Evolutionary conservation across 2,329 filamentous ascomycete species (phyloP).

Genomic region (Pestalotiopsis sp.): DNA sequence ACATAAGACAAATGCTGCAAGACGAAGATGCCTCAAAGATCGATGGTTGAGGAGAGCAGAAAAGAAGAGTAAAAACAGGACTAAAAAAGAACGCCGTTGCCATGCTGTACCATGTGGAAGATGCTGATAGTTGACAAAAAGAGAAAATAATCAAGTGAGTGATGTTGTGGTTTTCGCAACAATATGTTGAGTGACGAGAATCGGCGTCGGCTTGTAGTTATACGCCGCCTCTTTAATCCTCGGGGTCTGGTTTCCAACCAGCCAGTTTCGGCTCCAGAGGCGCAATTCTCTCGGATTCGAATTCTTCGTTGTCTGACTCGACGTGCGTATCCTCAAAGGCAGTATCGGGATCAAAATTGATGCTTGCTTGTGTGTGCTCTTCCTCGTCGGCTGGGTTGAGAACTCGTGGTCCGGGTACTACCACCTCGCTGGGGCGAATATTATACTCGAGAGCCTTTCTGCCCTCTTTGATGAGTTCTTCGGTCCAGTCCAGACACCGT

Average conservation of each 20-base stretch:
- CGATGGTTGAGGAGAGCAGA: neutral
- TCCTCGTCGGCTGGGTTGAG: conserved; percentile 67
- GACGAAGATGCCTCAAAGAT: neutral
- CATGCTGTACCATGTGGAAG: neutral
- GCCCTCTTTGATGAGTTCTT: conserved; percentile 86
- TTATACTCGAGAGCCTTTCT: conserved; percentile 84
- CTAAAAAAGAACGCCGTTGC: conserved; percentile 1
- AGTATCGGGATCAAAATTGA: conserved; percentile 12
- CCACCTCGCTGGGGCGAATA: conserved; percentile 77
- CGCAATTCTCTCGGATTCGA: neutral
- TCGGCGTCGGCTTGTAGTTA: neutral
- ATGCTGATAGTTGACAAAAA: neutral
- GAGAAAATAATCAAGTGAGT: neutral
- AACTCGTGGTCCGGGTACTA: conserved; percentile 75
- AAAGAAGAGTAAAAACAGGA: neutral
- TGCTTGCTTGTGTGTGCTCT: conserved; percentile 30
- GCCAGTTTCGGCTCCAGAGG: conserved; percentile 18
- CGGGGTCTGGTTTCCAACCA: conserved; percentile 25
- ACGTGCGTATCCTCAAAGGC: conserved; percentile 3
- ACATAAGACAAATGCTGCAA: neutral
- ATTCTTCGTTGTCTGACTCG: conserved; percentile 27
- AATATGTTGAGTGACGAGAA: neutral
- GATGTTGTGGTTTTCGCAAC: neutral
- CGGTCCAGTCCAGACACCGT: conserved; percentile 85
- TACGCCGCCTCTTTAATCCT: no score